Percentiles rank a stretch among this genome's conserved stretches.
These are phyloP conservation scores for Coleophoma crateriformis DNA, from an alignment of 2,329 filamentous ascomycete genomes.

Conservation along the genomic window DNA sequence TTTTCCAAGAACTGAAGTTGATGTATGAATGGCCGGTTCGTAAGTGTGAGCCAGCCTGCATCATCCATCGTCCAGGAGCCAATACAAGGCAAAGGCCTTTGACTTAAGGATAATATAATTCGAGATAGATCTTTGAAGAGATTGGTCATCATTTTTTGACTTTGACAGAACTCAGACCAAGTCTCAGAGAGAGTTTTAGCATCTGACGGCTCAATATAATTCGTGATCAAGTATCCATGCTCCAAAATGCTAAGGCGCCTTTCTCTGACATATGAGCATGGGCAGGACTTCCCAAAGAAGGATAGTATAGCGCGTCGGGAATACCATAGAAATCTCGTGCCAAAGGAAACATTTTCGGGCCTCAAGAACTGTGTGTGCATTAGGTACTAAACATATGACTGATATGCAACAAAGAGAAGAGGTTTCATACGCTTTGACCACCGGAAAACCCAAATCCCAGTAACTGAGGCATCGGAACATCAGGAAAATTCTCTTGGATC, in stretches of 20 bases:
- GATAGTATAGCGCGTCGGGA: slow-evolving; percentile 15
- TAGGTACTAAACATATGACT: too few species aligned
- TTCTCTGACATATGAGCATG: slow-evolving; percentile 20
- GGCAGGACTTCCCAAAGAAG: slow-evolving; percentile 15
- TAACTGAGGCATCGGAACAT: slow-evolving; percentile 29
- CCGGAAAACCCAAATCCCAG: slow-evolving; percentile 28
- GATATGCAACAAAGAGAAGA: background rate
- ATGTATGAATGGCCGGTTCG: background rate
- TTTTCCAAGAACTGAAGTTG: background rate
- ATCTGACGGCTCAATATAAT: slow-evolving; percentile 19
- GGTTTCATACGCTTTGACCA: slow-evolving; percentile 20
- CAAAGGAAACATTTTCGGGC: slow-evolving; percentile 9
- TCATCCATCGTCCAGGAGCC: slow-evolving; percentile 9
- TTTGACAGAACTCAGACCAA: slow-evolving; percentile 19
- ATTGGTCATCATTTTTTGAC: slow-evolving; percentile 9
- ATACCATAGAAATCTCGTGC: slow-evolving; percentile 16
- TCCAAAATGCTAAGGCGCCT: slow-evolving; percentile 9
- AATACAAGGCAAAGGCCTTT: slow-evolving; percentile 25
- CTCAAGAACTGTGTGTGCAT: slow-evolving; percentile 5
- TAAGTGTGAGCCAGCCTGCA: background rate
- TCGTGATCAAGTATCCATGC: slow-evolving; percentile 25
- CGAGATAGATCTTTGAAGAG: slow-evolving; percentile 20
- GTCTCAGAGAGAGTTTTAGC: slow-evolving; percentile 23
- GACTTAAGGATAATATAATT: slow-evolving; percentile 19
- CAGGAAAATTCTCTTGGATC: slow-evolving; percentile 30